phyloP scores from a whole-genome alignment of 2,329 filamentous ascomycete genomes.

The Ceratocystis alfenasii region DNA sequence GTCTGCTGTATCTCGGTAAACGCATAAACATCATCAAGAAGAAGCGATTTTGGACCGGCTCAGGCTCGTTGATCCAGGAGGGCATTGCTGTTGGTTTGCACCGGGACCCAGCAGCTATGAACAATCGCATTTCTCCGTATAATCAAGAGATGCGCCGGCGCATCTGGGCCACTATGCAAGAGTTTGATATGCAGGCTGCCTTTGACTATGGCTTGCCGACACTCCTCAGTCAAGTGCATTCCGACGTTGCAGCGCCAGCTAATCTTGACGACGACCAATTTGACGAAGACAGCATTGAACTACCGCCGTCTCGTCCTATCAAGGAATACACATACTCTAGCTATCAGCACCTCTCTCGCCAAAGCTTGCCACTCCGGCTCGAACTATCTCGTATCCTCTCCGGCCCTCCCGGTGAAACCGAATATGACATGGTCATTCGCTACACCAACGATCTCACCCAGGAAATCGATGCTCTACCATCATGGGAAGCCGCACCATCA shows the following conservation, averaged over 20 bases:
- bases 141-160: slow-evolving; percentile 51
- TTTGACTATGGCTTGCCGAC: slow-evolving; percentile 50
- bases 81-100: slow-evolving; percentile 48
- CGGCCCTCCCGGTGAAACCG: slow-evolving; percentile 42
- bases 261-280: slow-evolving; percentile 50
- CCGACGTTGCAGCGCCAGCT: slow-evolving; percentile 42
- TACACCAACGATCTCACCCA: slow-evolving; percentile 50
- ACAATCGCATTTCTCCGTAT: slow-evolving; percentile 44
- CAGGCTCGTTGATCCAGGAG: slow-evolving; percentile 45
- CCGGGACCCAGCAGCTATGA: slow-evolving; percentile 45
- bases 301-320: slow-evolving; percentile 41
- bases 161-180: slow-evolving; percentile 49
- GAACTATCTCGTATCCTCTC: slow-evolving; percentile 47
- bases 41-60: slow-evolving; percentile 50
- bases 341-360: slow-evolving; percentile 46
- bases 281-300: slow-evolving; percentile 39
- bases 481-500: slow-evolving; percentile 35
- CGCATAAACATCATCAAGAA: slow-evolving; percentile 52
- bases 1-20: slow-evolving; percentile 49
- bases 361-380: slow-evolving; percentile 44
- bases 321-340: slow-evolving; percentile 47
- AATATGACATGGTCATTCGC: slow-evolving; percentile 50
- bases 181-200: slow-evolving; percentile 50
- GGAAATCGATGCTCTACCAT: slow-evolving; percentile 47
- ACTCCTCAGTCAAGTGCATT: slow-evolving; percentile 44